Conservation (phyloP, 768 basidiomycete genomes). For the Boletus edulis region DNA sequence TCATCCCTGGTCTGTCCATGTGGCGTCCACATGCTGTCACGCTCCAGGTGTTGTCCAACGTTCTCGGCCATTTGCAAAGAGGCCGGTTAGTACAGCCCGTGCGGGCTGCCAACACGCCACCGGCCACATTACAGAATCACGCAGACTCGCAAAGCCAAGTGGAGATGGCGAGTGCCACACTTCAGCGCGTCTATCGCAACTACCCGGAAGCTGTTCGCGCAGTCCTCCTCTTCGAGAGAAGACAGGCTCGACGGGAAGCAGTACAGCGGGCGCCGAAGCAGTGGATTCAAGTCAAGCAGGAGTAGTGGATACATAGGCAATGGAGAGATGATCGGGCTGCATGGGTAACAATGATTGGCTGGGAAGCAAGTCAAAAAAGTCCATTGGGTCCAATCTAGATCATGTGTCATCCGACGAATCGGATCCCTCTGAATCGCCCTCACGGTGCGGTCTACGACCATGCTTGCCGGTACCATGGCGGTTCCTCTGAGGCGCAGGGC, state of each 20-base stretch:
- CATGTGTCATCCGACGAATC: slow-evolving; percentile 65
- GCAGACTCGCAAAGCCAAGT: slow-evolving; percentile 22
- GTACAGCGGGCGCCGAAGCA: slow-evolving; percentile 13
- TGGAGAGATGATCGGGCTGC: slow-evolving; percentile 16
- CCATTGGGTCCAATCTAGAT: slow-evolving; percentile 13
- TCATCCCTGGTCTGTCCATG: slow-evolving; percentile 59
- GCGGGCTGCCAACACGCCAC: slow-evolving; percentile 18
- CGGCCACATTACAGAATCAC: slow-evolving; percentile 13
- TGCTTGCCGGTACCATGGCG: slow-evolving; percentile 71
- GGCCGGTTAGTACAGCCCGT: slow-evolving; percentile 51
- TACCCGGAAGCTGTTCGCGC: slow-evolving; percentile 47
- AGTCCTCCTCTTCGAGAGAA: slow-evolving; percentile 35
- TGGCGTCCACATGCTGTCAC: slow-evolving; percentile 64
- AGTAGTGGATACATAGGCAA: slow-evolving; percentile 26
- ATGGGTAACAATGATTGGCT: slow-evolving; percentile 23
- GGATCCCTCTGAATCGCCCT: slow-evolving; percentile 57
- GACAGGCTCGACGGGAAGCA: slow-evolving; percentile 25
- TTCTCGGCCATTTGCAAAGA: slow-evolving; percentile 45
- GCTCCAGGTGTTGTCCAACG: slow-evolving; percentile 45
- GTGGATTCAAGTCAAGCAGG: slow-evolving; percentile 18
- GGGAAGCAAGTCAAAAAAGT: not conserved
- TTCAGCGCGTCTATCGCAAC: slow-evolving; percentile 45
- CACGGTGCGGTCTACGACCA: slow-evolving; percentile 54
- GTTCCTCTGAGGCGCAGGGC: slow-evolving; percentile 56
- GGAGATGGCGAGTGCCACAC: slow-evolving; percentile 38